Conservation (phyloP, 257 asterid genomes). For the Schizonepeta tenuifolia region DNA sequence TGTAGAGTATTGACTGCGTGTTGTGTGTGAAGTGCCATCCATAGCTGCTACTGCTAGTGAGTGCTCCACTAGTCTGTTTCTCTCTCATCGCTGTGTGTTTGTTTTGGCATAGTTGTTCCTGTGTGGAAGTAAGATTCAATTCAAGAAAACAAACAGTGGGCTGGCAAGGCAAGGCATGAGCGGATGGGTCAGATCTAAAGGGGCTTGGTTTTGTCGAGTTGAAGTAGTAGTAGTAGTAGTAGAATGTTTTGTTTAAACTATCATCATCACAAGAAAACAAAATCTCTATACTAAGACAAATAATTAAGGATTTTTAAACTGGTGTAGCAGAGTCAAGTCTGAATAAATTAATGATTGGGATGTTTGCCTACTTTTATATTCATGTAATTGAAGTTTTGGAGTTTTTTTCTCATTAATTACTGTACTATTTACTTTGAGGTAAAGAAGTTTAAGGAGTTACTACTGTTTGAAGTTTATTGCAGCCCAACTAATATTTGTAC, state of each 20-base stretch:
- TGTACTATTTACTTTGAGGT: neutral
- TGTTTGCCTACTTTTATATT: neutral
- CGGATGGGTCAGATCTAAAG: slow-evolving; percentile 35
- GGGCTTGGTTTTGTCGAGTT: slow-evolving; percentile 34
- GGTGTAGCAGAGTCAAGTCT: neutral
- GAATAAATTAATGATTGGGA: neutral
- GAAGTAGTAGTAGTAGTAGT: too few species aligned
- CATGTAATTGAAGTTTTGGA: slow-evolving; percentile 3
- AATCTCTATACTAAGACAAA: neutral
- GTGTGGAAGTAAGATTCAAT: slow-evolving; percentile 30
- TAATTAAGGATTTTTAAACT: slow-evolving; percentile 18
- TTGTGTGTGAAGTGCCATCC: neutral
- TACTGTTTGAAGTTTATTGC: neutral
- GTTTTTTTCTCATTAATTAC: neutral
- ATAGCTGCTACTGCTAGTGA: neutral
- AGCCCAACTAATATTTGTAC: slow-evolving; percentile 4
- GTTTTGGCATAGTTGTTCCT: slow-evolving; percentile 37
- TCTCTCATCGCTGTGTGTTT: slow-evolving; percentile 16
- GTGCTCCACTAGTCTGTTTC: slow-evolving; percentile 18
- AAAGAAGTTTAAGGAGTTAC: neutral
- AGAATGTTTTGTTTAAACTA: slow-evolving; percentile 13
- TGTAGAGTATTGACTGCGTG: neutral
- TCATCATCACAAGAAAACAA: slow-evolving; percentile 17
- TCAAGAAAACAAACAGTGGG: slow-evolving; percentile 37
- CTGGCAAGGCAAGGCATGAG: slow-evolving; percentile 36